These are phyloP conservation scores for Chernovozyma sophiae-reginae DNA, from an alignment of 1,139 yeast species.

Conservation along the genomic window DNA sequence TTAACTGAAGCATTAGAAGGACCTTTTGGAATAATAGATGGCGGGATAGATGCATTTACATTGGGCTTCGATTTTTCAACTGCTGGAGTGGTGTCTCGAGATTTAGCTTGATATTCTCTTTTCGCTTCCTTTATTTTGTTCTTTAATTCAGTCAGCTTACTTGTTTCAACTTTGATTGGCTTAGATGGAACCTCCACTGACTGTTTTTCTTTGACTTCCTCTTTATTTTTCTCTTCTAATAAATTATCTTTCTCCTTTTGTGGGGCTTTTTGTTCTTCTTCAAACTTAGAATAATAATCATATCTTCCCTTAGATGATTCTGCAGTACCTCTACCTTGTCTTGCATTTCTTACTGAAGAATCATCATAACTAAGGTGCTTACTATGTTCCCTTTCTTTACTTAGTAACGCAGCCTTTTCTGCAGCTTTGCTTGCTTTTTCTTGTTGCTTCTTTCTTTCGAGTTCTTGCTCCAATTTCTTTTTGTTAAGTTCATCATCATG, in stretches of 20 bases:
- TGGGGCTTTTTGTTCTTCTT: slow-evolving; percentile 7
- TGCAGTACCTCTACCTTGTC: slow-evolving; percentile 8
- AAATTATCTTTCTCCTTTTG: slow-evolving; percentile 1
- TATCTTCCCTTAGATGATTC: slow-evolving; percentile 12
- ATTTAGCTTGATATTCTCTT: slow-evolving; percentile 15
- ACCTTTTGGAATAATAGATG: not conserved
- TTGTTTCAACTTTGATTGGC: not conserved
- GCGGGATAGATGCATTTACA: not conserved
- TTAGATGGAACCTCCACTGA: not conserved
- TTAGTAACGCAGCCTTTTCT: slow-evolving; percentile 14
- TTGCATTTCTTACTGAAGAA: slow-evolving; percentile 8
- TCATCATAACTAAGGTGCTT: slow-evolving; percentile 9
- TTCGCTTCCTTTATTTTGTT: slow-evolving; percentile 21
- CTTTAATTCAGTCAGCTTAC: slow-evolving; percentile 5
- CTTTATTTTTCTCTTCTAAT: slow-evolving; percentile 4
- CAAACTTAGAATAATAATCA: slow-evolving; percentile 31
- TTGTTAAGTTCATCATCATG: slow-evolving; percentile 13
- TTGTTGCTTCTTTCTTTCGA: slow-evolving; percentile 14
- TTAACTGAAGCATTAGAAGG: not conserved
- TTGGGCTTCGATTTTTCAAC: not conserved
- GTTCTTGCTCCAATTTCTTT: slow-evolving; percentile 15
- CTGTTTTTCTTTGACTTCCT: slow-evolving; percentile 5
- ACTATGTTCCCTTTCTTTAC: slow-evolving; percentile 14
- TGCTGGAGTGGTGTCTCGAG: slow-evolving; percentile 1
- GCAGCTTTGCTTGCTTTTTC: slow-evolving; percentile 21